These are phyloP conservation scores for Mucor sp. DNA, from an alignment of 371 early-diverging fungal genomes.

Conservation along the genomic window DNA sequence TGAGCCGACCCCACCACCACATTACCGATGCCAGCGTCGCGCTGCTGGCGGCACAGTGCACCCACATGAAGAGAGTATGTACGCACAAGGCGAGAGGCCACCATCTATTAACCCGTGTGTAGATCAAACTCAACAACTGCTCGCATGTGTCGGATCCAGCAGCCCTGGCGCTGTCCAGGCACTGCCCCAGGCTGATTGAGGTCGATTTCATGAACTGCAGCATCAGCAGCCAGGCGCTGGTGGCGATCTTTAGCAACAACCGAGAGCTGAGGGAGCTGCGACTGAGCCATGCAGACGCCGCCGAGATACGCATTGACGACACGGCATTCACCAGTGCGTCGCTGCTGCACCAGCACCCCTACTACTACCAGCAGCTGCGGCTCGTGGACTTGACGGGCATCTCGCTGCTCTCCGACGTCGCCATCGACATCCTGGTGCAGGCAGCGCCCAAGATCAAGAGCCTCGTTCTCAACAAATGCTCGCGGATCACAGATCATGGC, in stretches of 20 bases:
- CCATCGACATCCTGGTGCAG: conserved; percentile 46
- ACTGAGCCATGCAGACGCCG: conserved; percentile 34
- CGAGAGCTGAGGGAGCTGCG: conserved; percentile 60
- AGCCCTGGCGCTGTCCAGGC: conserved; percentile 46
- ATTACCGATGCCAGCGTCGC: conserved; percentile 39
- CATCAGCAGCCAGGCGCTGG: conserved; percentile 50
- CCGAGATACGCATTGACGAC: conserved; percentile 33
- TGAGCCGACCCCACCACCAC: conserved; percentile 34
- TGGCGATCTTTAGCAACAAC: conserved; percentile 43
- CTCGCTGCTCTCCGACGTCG: conserved; percentile 48
- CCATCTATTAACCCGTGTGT: too few relatives aligned
- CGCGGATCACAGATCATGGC: conserved; percentile 54
- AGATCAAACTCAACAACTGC: conserved; percentile 68
- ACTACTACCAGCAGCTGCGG: conserved; percentile 55
- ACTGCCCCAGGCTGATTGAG: conserved; percentile 61
- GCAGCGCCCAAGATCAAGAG: conserved; percentile 61
- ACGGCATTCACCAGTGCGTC: conserved; percentile 37
- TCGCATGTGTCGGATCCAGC: conserved; percentile 50
- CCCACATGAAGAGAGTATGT: conserved; percentile 40
- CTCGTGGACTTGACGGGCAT: conserved; percentile 61
- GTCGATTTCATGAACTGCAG: conserved; percentile 60
- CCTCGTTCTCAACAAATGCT: conserved; percentile 62
- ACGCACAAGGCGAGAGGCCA: too few relatives aligned
- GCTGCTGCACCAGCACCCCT: conserved; percentile 6
- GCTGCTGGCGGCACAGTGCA: conserved; percentile 32